Evolutionary conservation across 2,329 filamentous ascomycete genomes (phyloP).

Genomic region (Trichoderma sp.): DNA sequence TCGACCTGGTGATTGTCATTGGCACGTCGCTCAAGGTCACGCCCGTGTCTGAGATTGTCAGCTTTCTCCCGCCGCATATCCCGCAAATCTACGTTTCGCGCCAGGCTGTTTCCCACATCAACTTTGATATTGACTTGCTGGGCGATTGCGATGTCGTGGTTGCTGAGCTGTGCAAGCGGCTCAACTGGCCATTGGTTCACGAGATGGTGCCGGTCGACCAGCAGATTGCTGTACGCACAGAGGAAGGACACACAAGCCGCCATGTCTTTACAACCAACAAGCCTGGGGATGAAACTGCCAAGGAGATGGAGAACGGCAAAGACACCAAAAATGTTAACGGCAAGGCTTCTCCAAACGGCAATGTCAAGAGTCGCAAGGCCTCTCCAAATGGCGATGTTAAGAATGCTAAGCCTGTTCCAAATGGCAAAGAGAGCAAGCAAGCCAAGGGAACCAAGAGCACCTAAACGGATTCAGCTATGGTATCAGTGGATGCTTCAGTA

Average conservation of each 20-base stretch:
- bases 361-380: not conserved
- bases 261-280: constrained; percentile 38
- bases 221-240: constrained; percentile 54
- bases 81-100: constrained; percentile 90
- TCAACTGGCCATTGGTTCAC: constrained; percentile 78
- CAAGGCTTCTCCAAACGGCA: not conserved
- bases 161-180: constrained; percentile 77
- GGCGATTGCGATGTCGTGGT: constrained; percentile 93
- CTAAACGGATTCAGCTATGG: not conserved
- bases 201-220: constrained; percentile 77
- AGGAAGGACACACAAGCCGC: constrained; percentile 39
- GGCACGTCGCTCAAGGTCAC: constrained; percentile 95
- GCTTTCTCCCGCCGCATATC: constrained; percentile 73
- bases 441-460: not conserved
- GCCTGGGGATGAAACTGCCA: not conserved
- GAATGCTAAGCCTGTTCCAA: not conserved
- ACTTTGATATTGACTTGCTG: constrained; percentile 95
- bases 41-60: constrained; percentile 88
- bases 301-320: not conserved
- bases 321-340: not conserved
- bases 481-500: not conserved
- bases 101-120: constrained; percentile 81
- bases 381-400: not conserved
- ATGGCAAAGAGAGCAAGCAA: not conserved
- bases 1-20: constrained; percentile 92